Percentiles rank a stretch among this genome's conserved stretches.
Conservation (phyloP, 1,284 basidiomycete species). For the Malassezia restricta region DNA sequence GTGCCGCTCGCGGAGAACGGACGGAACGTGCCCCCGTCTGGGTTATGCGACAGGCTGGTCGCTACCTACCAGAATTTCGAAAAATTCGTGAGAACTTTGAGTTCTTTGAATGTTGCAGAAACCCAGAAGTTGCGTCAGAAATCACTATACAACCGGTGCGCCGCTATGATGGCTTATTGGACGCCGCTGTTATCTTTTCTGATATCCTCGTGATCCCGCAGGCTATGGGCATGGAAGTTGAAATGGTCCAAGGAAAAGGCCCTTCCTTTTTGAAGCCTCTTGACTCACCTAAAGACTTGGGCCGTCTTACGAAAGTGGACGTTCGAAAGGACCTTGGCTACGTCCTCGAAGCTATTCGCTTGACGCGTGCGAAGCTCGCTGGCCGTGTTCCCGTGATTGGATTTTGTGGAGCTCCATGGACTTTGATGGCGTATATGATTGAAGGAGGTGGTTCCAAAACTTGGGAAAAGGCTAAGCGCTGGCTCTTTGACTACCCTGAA, state of each 20-base stretch:
- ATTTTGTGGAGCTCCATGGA: slow-evolving; percentile 45
- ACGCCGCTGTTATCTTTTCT: slow-evolving; percentile 45
- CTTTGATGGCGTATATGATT: slow-evolving; percentile 46
- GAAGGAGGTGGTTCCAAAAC: slow-evolving; percentile 43
- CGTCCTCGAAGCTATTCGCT: slow-evolving; percentile 39
- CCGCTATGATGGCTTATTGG: slow-evolving; percentile 39
- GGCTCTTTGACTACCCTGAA: slow-evolving; percentile 43
- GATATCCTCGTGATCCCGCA: slow-evolving; percentile 46
- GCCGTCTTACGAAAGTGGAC: slow-evolving; percentile 40
- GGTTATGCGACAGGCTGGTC: slow-evolving; percentile 97
- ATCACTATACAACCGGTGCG: slow-evolving; percentile 44
- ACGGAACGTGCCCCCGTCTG: slow-evolving; percentile 89
- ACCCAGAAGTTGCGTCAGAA: slow-evolving; percentile 40
- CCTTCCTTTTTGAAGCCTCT: slow-evolving; percentile 42
- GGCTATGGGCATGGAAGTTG: slow-evolving; percentile 44
- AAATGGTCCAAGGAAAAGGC: slow-evolving; percentile 44
- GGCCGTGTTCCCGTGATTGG: slow-evolving; percentile 45
- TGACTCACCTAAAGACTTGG: slow-evolving; percentile 34
- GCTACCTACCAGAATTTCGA: slow-evolving; percentile 62
- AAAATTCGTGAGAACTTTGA: slow-evolving; percentile 41
- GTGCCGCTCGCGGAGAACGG: slow-evolving; percentile 74
- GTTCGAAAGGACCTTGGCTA: slow-evolving; percentile 45
- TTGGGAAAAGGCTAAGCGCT: slow-evolving; percentile 44
- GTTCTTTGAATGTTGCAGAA: slow-evolving; percentile 45
- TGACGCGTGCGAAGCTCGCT: slow-evolving; percentile 37